Evolutionary conservation across 257 asterid genomes (phyloP), one percentile per base, ranked within the genome.

Genomic region (Gynochthodes officinalis): DNA sequence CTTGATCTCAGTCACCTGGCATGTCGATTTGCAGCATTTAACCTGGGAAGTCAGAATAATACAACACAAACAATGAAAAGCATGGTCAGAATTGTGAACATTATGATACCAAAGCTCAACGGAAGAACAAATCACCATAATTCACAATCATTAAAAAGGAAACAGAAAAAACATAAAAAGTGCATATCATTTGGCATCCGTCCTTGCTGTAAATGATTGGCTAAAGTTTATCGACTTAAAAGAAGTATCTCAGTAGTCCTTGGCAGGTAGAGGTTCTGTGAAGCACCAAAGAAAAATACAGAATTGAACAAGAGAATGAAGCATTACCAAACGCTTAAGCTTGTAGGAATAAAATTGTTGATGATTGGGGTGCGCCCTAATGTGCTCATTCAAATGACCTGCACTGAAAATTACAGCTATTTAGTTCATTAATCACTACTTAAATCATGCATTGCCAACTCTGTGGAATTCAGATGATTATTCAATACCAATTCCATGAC

Each of bases 21-120:
- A 92, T 50, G 86, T 88, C 58, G 97, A 76, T 82, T 92, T 90
- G 73, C 95, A 84, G 84, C 98, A 92, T 85, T 92, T 92, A 48
- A 92, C 90, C 98, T 92, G 81, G 42, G 49, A 71, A 48, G 42
- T 48, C 10, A 49, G 40, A 35, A 18, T 44, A 19, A 59, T 63
- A 53, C 42, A 49, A 28, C 39, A 52, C 13, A 33, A 35, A 63
- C 14, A 33, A 40, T 63, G 46, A 28, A 21, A 37, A 63, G 27
- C 27, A 63, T 4, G 16, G 18, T 30, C 42, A 59, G 46, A 12
- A 35, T 18, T 61, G 67, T 25, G 37, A 21, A 53, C 60, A n/a
- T 9, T 64, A 35, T 64, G 3, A 40, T 4, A 40, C 15, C 30
- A 60, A 6, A 32, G 15, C 21, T 60, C 19, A 25, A 4, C 32